Evolutionary conservation across 352 stramenopile genomes (phyloP).

Genomic region (Pythium scleroteichum): DNA sequence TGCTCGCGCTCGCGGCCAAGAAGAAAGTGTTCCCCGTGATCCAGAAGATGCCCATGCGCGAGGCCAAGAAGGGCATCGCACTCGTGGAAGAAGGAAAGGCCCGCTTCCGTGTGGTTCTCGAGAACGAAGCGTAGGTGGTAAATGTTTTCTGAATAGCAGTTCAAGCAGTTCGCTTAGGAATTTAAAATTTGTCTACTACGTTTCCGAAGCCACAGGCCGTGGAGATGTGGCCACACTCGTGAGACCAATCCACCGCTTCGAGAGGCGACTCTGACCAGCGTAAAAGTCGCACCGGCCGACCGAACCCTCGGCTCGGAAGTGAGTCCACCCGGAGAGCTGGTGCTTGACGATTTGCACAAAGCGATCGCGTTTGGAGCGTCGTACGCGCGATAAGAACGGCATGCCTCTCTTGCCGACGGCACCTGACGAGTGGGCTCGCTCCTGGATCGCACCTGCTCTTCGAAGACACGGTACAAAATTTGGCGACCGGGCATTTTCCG

Average conservation of each 20-base stretch:
- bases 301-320: neutral
- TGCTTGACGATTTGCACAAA: neutral
- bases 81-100: neutral
- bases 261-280: constrained; percentile 2
- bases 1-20: neutral
- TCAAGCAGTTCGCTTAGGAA: too few species aligned
- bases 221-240: too few species aligned
- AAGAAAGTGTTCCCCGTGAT: neutral
- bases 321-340: neutral
- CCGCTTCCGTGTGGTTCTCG: neutral
- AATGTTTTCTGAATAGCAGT: too few species aligned
- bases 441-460: neutral
- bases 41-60: neutral
- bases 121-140: neutral
- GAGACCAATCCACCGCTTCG: constrained; percentile 9
- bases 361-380: neutral
- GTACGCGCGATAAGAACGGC: constrained; percentile 1
- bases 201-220: too few species aligned
- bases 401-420: neutral
- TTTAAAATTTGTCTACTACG: too few species aligned
- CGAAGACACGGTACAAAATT: constrained; percentile 2
- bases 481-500: neutral
- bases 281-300: constrained; percentile 5
- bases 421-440: neutral
- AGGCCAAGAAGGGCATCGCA: neutral